phyloP scores from a whole-genome alignment of 2,329 filamentous ascomycete species.

The Grosmannia huntii region DNA sequence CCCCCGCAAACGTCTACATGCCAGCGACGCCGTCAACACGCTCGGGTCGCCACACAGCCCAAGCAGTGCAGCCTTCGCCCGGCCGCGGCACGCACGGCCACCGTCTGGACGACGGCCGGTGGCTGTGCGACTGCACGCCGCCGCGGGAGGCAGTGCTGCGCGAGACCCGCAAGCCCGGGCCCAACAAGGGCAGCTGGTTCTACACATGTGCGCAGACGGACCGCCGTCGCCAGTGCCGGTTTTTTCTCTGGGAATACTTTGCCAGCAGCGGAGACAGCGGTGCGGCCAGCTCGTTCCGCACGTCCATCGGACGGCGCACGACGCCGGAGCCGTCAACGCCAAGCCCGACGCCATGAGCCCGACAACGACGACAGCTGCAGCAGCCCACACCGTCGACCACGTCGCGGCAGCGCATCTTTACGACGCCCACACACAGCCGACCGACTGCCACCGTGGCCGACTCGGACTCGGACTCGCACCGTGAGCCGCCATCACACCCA shows the following conservation, averaged over 20 bases:
- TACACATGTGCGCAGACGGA: conserved; percentile 24
- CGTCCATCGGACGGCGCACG: conserved; percentile 9
- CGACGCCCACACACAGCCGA: background rate
- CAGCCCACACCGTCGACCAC: background rate
- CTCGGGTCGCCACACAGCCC: background rate
- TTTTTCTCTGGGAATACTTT: conserved; percentile 32
- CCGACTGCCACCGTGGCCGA: background rate
- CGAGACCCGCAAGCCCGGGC: conserved; percentile 24
- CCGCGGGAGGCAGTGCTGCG: conserved; percentile 22
- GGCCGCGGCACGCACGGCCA: conserved; percentile 9
- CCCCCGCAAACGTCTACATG: background rate
- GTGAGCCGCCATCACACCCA: conserved; percentile 2
- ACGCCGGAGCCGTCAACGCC: conserved; percentile 6
- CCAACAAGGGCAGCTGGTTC: conserved; percentile 29
- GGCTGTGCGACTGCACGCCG: conserved; percentile 28
- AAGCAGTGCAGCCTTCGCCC: background rate
- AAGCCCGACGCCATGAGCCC: too few species aligned
- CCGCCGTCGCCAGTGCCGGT: conserved; percentile 22
- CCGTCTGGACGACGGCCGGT: conserved; percentile 14
- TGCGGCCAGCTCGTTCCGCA: conserved; percentile 5
- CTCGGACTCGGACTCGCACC: too few species aligned
- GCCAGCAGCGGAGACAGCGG: conserved; percentile 14
- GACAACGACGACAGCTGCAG: too few species aligned
- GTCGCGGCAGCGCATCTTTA: conserved; percentile 7
- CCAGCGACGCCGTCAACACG: background rate